A percentile compares a stretch with the other conserved stretches of the same genome.
Evolutionary conservation across 257 asterid species (phyloP).

Genomic region (Galeopsis tetrahit): DNA sequence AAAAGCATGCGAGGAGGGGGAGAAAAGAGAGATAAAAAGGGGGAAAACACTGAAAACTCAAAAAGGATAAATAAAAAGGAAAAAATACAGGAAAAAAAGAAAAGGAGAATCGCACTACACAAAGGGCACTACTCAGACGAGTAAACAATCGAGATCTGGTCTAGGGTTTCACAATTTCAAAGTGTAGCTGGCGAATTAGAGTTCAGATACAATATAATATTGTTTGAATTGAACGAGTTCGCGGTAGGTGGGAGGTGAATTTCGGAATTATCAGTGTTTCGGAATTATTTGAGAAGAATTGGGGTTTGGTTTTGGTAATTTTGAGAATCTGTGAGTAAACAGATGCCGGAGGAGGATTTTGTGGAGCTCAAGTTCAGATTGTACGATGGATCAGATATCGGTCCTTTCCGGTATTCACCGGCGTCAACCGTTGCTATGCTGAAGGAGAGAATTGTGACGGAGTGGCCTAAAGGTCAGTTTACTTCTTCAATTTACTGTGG

Average conservation of each 20-base stretch:
- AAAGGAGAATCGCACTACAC: conserved; percentile 38
- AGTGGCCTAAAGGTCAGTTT: conserved; percentile 60
- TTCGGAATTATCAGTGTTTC: conserved; percentile 24
- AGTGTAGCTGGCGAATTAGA: conserved; percentile 25
- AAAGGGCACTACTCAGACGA: conserved; percentile 24
- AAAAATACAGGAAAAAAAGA: not conserved
- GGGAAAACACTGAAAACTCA: not conserved
- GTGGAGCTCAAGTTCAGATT: conserved; percentile 89
- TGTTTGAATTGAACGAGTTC: conserved; percentile 13
- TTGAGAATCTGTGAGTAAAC: conserved; percentile 27
- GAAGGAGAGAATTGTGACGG: conserved; percentile 73
- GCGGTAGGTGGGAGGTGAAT: conserved; percentile 33
- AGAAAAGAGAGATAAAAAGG: not conserved
- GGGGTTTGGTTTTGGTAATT: conserved; percentile 31
- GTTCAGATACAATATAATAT: not conserved
- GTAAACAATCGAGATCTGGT: conserved; percentile 47
- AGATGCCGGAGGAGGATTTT: conserved; percentile 60
- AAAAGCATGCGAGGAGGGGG: conserved; percentile 14
- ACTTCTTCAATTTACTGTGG: conserved; percentile 16
- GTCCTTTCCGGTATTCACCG: conserved; percentile 87
- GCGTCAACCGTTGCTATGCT: conserved; percentile 86
- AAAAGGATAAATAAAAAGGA: not conserved
- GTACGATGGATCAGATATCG: conserved; percentile 94
- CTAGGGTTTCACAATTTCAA: conserved; percentile 40
- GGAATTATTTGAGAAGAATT: not conserved